A percentile compares a stretch with the other conserved stretches of the same genome.
Conservation (phyloP, 2,329 filamentous ascomycete species). For the Escovopsis sp. region DNA sequence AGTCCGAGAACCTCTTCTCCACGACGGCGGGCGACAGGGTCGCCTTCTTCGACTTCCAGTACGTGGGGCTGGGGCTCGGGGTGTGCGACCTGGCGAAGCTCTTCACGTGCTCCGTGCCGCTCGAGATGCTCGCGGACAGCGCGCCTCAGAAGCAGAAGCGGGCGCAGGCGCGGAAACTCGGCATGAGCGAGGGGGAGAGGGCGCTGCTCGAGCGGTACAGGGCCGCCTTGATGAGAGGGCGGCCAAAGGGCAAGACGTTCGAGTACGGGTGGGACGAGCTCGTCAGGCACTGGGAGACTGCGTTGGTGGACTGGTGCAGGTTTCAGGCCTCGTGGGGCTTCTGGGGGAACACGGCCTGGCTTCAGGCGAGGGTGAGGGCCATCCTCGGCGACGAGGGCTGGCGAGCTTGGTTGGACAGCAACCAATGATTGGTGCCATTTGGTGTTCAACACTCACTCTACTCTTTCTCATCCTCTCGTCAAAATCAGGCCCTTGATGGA, state of each 20-base stretch:
- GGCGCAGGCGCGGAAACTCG: constrained; percentile 22
- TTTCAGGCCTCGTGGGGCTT: constrained; percentile 48
- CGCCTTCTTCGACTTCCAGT: constrained; percentile 58
- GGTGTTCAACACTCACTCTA: too few relatives aligned
- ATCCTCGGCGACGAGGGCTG: constrained; percentile 32
- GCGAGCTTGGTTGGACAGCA: constrained; percentile 26
- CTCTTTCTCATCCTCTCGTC: too few relatives aligned
- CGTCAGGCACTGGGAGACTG: constrained; percentile 48
- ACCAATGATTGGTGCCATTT: not conserved
- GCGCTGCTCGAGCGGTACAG: constrained; percentile 37
- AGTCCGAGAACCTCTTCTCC: constrained; percentile 53
- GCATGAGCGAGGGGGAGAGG: constrained; percentile 36
- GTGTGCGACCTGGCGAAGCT: constrained; percentile 53
- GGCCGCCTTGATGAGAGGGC: constrained; percentile 15
- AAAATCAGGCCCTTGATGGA: constrained; percentile 22
- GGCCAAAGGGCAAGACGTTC: not conserved
- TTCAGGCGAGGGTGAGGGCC: constrained; percentile 36
- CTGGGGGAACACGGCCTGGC: constrained; percentile 45
- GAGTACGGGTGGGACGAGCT: constrained; percentile 41
- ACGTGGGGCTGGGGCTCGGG: constrained; percentile 47
- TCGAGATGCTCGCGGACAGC: constrained; percentile 30
- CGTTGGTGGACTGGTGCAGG: constrained; percentile 51
- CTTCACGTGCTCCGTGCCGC: constrained; percentile 50
- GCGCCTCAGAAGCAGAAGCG: constrained; percentile 17
- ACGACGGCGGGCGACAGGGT: constrained; percentile 32